Evolutionary conservation across 441 rosid species (phyloP).

Genomic region (Theobroma grandiflorum): DNA sequence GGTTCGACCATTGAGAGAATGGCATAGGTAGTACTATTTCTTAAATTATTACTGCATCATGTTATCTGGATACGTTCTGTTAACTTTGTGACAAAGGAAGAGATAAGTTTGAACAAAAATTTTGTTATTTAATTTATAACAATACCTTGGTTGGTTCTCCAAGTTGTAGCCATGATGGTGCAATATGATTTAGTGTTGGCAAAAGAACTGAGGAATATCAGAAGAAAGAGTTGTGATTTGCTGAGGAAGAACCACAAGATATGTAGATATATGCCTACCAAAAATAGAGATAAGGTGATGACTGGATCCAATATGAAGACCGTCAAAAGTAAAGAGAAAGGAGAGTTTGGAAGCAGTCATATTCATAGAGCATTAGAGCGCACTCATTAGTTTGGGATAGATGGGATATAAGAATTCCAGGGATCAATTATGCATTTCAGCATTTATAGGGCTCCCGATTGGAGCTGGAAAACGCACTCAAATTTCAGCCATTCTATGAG

Average conservation of each 20-base stretch:
- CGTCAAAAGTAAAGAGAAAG: background rate
- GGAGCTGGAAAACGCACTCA: conserved; percentile 5
- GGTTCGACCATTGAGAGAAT: background rate
- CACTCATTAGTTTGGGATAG: background rate
- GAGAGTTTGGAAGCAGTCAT: background rate
- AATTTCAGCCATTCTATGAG: conserved; percentile 11
- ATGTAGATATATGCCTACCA: no score
- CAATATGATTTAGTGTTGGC: background rate
- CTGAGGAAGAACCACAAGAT: background rate
- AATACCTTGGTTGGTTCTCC: background rate
- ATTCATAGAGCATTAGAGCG: background rate
- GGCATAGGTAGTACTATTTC: background rate
- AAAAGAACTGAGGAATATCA: no score
- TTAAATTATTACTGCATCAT: background rate
- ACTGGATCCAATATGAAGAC: background rate
- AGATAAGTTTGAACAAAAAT: background rate
- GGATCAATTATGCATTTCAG: background rate
- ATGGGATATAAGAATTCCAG: background rate
- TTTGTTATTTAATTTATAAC: background rate
- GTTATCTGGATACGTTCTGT: background rate
- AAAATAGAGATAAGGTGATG: background rate
- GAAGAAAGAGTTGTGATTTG: background rate
- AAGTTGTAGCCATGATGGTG: background rate
- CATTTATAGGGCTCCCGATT: background rate
- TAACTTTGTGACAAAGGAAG: background rate